Percentiles rank a stretch among this genome's conserved stretches.
These are phyloP conservation scores for Aspergillus sclerotioniger DNA, from an alignment of 495 filamentous ascomycete species.

Conservation along the genomic window DNA sequence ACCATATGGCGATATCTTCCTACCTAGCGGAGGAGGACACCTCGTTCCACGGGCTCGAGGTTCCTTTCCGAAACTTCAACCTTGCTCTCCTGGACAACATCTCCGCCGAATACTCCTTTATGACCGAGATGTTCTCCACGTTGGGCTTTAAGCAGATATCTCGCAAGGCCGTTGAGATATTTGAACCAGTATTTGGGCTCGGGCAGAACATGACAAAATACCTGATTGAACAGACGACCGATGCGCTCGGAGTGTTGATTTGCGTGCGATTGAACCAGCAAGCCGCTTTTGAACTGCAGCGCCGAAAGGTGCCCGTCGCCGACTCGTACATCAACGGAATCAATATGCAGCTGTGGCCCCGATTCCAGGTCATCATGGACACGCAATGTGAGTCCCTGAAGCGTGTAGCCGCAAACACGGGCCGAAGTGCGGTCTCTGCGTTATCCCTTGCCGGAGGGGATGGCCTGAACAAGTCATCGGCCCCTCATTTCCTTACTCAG, in stretches of 20 bases:
- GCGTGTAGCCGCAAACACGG: slow-evolving; percentile 51
- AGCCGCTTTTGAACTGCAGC: slow-evolving; percentile 87
- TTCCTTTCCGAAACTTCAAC: slow-evolving; percentile 90
- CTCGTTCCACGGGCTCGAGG: slow-evolving; percentile 79
- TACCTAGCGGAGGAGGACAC: slow-evolving; percentile 88
- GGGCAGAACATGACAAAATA: slow-evolving; percentile 74
- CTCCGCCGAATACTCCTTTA: slow-evolving; percentile 91
- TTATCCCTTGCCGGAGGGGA: slow-evolving; percentile 57
- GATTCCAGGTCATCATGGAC: slow-evolving; percentile 91
- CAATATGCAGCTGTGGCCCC: slow-evolving; percentile 94
- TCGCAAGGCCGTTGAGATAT: slow-evolving; percentile 74
- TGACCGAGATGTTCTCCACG: slow-evolving; percentile 83
- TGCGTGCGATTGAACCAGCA: slow-evolving; percentile 94
- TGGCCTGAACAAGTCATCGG: slow-evolving; percentile 68
- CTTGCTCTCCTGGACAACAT: slow-evolving; percentile 90
- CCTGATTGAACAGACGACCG: slow-evolving; percentile 71
- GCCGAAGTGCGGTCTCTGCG: slow-evolving; percentile 50
- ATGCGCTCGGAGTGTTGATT: slow-evolving; percentile 81
- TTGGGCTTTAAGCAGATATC: slow-evolving; percentile 55
- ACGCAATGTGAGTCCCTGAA: slow-evolving; percentile 84
- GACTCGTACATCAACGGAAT: slow-evolving; percentile 93
- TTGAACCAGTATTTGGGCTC: slow-evolving; percentile 77
- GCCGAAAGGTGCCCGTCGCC: slow-evolving; percentile 81
- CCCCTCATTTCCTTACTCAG: slow-evolving; percentile 88
- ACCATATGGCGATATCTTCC: slow-evolving; percentile 70